Evolutionary conservation across 805 yeast genomes (phyloP).

Genomic region (Clavispora fructus): DNA sequence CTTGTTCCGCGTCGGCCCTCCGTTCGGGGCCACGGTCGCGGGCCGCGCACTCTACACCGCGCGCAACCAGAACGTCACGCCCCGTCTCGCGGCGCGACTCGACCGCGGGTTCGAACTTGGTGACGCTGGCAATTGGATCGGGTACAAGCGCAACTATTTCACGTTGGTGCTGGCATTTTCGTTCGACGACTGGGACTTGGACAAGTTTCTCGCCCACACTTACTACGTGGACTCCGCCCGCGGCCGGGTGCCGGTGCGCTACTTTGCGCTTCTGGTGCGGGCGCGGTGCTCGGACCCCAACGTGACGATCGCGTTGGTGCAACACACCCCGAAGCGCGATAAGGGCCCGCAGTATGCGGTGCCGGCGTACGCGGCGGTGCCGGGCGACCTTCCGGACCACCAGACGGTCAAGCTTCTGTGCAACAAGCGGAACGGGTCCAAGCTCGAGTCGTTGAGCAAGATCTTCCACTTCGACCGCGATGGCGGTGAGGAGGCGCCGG

Average conservation of each 20-base stretch:
- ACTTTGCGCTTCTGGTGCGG: constrained; percentile 1
- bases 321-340: constrained; percentile 72
- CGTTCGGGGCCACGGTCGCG: constrained; percentile 12
- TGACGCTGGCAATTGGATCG: constrained; percentile 46
- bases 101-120: constrained; percentile 22
- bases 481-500: constrained; percentile 3
- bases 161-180: constrained; percentile 55
- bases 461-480: constrained; percentile 27
- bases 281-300: constrained; percentile 1
- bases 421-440: constrained; percentile 53
- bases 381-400: constrained; percentile 58
- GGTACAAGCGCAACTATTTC: constrained; percentile 66
- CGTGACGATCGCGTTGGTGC: constrained; percentile 42
- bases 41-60: background rate
- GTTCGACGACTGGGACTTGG: constrained; percentile 1
- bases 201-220: background rate
- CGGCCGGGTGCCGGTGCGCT: background rate
- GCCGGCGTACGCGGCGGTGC: constrained; percentile 52
- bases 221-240: background rate
- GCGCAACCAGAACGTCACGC: background rate
- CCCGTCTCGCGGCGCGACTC: constrained; percentile 17
- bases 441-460: constrained; percentile 50
- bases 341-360: constrained; percentile 67
- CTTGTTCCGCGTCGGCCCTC: constrained; percentile 64
- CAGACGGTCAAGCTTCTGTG: constrained; percentile 54